Percentiles rank a stretch among this genome's conserved stretches.
phyloP scores from a whole-genome alignment of 805 yeast genomes.

The Starmerella apis region DNA sequence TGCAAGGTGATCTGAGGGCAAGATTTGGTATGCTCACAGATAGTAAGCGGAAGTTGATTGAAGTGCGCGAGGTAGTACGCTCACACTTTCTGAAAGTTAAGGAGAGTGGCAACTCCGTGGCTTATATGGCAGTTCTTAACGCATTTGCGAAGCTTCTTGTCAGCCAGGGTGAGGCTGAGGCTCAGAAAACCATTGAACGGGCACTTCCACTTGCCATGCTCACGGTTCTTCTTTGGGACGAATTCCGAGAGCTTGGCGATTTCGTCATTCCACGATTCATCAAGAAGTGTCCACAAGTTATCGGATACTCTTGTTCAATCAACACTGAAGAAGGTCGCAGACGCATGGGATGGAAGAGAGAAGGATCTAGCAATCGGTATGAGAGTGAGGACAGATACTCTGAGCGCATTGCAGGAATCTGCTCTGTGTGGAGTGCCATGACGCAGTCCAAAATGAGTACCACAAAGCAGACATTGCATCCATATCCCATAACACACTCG shows the following conservation, averaged over 20 bases:
- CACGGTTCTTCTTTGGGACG: slow-evolving; percentile 43
- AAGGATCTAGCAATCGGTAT: slow-evolving; percentile 32
- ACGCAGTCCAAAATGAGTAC: slow-evolving; percentile 39
- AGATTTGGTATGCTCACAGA: slow-evolving; percentile 86
- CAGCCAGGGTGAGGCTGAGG: slow-evolving; percentile 88
- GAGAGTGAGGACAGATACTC: slow-evolving; percentile 57
- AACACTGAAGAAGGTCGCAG: slow-evolving; percentile 73
- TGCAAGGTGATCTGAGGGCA: slow-evolving; percentile 71
- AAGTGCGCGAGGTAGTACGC: slow-evolving; percentile 38
- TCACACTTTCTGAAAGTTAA: slow-evolving; percentile 42
- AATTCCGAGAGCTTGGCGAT: slow-evolving; percentile 44
- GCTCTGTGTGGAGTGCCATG: slow-evolving; percentile 67
- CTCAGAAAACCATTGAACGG: slow-evolving; percentile 62
- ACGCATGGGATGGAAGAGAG: slow-evolving; percentile 79
- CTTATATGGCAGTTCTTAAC: slow-evolving; percentile 65
- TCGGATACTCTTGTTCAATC: slow-evolving; percentile 67
- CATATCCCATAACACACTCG: slow-evolving; percentile 44
- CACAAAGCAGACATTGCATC: slow-evolving; percentile 33
- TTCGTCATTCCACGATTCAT: slow-evolving; percentile 68
- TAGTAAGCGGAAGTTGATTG: slow-evolving; percentile 47
- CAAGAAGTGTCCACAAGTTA: slow-evolving; percentile 79
- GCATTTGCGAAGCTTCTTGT: slow-evolving; percentile 76
- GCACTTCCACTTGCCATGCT: slow-evolving; percentile 71
- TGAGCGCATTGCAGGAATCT: slow-evolving; percentile 80
- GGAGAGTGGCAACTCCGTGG: slow-evolving; percentile 36